Evolutionary conservation across 2,329 filamentous ascomycete genomes (phyloP).

Genomic region (Plenodomus biglobosus): DNA sequence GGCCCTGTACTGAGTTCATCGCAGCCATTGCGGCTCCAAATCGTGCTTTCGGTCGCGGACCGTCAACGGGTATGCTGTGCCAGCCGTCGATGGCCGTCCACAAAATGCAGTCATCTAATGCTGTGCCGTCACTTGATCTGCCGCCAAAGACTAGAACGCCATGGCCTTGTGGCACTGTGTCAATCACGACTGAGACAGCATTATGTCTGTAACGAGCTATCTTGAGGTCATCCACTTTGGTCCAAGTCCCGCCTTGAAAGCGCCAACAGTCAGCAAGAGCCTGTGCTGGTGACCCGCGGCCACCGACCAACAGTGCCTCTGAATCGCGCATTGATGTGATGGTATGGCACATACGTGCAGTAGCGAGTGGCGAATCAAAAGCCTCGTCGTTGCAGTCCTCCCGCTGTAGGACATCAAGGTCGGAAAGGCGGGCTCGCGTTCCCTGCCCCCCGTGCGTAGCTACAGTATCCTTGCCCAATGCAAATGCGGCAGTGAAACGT

Average conservation of each 20-base stretch:
- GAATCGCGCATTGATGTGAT: conserved; percentile 64
- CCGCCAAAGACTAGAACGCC: conserved; percentile 52
- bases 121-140: conserved; percentile 47
- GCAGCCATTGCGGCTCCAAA: conserved; percentile 61
- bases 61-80: conserved; percentile 47
- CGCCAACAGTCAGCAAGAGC: conserved; percentile 76
- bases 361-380: conserved; percentile 37
- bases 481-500: conserved; percentile 46
- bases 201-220: conserved; percentile 75
- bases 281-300: conserved; percentile 72
- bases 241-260: conserved; percentile 65
- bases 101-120: conserved; percentile 47
- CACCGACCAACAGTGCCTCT: conserved; percentile 70
- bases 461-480: conserved; percentile 33
- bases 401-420: conserved; percentile 44
- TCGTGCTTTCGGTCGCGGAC: conserved; percentile 50
- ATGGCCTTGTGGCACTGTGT: conserved; percentile 47
- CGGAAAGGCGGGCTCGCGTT: conserved; percentile 51
- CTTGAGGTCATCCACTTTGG: conserved; percentile 65
- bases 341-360: conserved; percentile 69
- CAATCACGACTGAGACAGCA: conserved; percentile 52
- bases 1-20: conserved; percentile 39
- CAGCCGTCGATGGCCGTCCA: conserved; percentile 56
- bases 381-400: conserved; percentile 28
- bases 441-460: conserved; percentile 51